Conservation (phyloP, 169 alveolate species). For the Plasmodium coatneyi region DNA sequence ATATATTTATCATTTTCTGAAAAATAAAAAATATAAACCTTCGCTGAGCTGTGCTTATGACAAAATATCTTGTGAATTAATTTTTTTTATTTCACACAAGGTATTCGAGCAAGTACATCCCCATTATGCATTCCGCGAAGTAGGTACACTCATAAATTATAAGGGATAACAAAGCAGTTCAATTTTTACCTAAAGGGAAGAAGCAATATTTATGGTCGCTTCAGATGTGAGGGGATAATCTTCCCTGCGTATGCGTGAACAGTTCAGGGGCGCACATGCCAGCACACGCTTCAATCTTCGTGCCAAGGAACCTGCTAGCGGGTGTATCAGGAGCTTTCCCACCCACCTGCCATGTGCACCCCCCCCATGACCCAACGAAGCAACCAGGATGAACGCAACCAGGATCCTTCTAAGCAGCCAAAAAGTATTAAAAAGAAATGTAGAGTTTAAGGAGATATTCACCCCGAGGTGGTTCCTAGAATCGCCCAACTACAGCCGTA, state of each 20-base stretch:
- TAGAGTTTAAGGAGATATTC: constrained; percentile 81
- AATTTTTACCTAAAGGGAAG: neutral
- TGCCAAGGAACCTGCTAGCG: neutral
- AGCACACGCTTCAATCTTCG: neutral
- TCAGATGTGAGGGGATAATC: neutral
- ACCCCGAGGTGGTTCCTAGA: constrained; percentile 88
- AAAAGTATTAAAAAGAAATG: constrained; percentile 76
- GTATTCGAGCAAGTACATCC: neutral
- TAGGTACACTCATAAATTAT: neutral
- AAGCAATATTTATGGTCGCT: neutral
- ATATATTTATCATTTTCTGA: neutral
- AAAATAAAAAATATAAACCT: neutral
- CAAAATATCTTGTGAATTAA: neutral
- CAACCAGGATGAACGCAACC: constrained; percentile 34
- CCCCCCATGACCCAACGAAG: neutral
- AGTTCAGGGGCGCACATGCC: neutral
- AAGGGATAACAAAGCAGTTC: neutral
- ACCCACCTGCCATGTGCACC: neutral
- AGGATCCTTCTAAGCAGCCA: constrained; percentile 9
- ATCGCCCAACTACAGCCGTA: constrained; percentile 88
- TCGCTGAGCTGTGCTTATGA: neutral
- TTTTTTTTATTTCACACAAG: neutral
- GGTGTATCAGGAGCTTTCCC: neutral
- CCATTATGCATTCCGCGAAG: neutral
- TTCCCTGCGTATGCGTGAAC: neutral